These are phyloP conservation scores for Gynochthodes officinalis DNA, from an alignment of 257 asterid genomes.

Conservation along the genomic window DNA sequence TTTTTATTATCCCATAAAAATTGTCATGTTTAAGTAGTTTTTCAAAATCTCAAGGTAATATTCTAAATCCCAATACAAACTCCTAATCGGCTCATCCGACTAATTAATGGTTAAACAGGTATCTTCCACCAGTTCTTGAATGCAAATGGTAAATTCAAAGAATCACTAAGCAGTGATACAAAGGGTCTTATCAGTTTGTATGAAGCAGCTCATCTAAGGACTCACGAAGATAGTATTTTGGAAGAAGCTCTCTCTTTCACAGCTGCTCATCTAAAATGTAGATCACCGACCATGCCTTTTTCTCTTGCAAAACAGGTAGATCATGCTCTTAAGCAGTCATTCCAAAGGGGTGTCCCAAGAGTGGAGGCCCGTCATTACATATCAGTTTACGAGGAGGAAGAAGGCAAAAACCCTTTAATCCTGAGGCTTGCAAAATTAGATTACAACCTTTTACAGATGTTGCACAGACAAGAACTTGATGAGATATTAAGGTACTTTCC, in stretches of 20 bases:
- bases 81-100: no score
- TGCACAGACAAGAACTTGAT: conserved; percentile 25
- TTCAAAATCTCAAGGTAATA: no score
- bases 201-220: conserved; percentile 37
- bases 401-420: conserved; percentile 10
- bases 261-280: conserved; percentile 17
- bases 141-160: conserved; percentile 14
- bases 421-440: conserved; percentile 32
- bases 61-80: no score
- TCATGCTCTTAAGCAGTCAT: conserved; percentile 12
- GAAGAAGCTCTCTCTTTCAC: conserved; percentile 30
- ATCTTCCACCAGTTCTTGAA: conserved; percentile 14
- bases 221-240: conserved; percentile 30
- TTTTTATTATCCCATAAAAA: no score
- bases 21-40: no score
- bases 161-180: not conserved
- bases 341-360: conserved; percentile 2
- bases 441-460: conserved; percentile 25
- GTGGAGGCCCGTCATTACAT: conserved; percentile 26
- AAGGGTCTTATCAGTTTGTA: conserved; percentile 28
- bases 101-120: no score
- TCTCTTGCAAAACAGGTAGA: conserved; percentile 11
- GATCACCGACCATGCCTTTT: not conserved
- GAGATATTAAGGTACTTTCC: conserved; percentile 17
- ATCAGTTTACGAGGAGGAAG: conserved; percentile 18